Percentiles rank a stretch among this genome's conserved stretches.
Evolutionary conservation across 2,329 filamentous ascomycete species (phyloP).

Genomic region (Orbilia quercus): DNA sequence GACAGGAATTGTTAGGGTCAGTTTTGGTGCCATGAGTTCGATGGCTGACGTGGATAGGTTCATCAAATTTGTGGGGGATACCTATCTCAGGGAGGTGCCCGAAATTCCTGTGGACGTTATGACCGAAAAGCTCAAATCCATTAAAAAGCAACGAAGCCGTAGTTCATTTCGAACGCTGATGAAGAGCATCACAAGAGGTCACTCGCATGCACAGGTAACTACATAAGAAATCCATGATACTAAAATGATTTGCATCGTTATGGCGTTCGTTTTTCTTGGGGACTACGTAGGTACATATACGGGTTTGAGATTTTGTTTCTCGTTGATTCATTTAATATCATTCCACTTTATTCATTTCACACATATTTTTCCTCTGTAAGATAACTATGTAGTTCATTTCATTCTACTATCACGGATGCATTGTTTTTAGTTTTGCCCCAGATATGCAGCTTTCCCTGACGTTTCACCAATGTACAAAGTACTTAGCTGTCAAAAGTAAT

Average conservation of each 20-base stretch:
- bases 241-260: background rate
- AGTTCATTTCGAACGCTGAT: conserved; percentile 16
- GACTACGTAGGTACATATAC: conserved; percentile 3
- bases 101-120: background rate
- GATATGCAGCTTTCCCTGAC: too few species aligned
- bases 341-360: too few species aligned
- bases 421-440: too few species aligned
- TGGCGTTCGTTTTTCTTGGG: background rate
- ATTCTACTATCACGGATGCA: too few species aligned
- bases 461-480: too few species aligned
- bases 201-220: background rate
- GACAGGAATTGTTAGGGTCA: conserved; percentile 72
- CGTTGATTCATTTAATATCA: too few species aligned
- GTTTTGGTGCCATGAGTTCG: conserved; percentile 73
- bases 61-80: conserved; percentile 65
- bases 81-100: conserved; percentile 58
- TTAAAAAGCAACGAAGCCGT: conserved; percentile 20
- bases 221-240: background rate
- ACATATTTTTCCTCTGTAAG: too few species aligned
- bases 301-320: too few species aligned
- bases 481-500: too few species aligned
- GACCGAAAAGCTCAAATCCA: background rate
- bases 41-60: conserved; percentile 68
- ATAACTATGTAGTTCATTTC: too few species aligned
- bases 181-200: conserved; percentile 20